phyloP scores from a whole-genome alignment of 306 rosid genomes.

The Gastrolobium villosum region DNA sequence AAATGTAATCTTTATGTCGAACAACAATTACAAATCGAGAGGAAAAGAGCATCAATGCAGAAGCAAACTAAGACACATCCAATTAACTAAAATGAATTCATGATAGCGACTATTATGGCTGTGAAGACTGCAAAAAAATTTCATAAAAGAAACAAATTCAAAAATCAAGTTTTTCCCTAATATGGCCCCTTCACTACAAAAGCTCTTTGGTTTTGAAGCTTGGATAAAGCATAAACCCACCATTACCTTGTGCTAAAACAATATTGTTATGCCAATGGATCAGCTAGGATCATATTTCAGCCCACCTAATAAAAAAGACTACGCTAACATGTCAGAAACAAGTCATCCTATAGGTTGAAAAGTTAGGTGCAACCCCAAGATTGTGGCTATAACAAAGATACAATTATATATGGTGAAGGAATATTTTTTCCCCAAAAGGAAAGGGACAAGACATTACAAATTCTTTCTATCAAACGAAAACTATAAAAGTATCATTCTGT shows the following conservation, averaged over 20 bases:
- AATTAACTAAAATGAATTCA: slow-evolving; percentile 31
- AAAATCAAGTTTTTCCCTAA: slow-evolving; percentile 27
- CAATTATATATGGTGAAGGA: neutral
- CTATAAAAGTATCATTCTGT: neutral
- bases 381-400: slow-evolving; percentile 21
- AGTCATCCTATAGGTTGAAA: slow-evolving; percentile 31
- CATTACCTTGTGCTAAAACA: slow-evolving; percentile 25
- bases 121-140: slow-evolving; percentile 12
- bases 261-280: slow-evolving; percentile 3
- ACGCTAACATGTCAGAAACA: slow-evolving; percentile 6
- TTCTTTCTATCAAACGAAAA: slow-evolving; percentile 22
- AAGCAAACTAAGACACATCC: slow-evolving; percentile 18
- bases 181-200: neutral
- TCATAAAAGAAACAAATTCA: neutral
- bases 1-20: slow-evolving; percentile 35
- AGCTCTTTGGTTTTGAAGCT: slow-evolving; percentile 16
- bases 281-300: slow-evolving; percentile 11
- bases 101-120: slow-evolving; percentile 31
- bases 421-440: neutral
- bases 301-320: slow-evolving; percentile 36
- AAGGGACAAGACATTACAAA: slow-evolving; percentile 12
- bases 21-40: slow-evolving; percentile 30
- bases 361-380: slow-evolving; percentile 15
- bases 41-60: slow-evolving; percentile 17
- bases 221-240: slow-evolving; percentile 5